Percentiles rank a stretch among this genome's conserved stretches.
These are phyloP conservation scores for Podospora australis DNA, from an alignment of 495 filamentous ascomycete genomes.

Conservation along the genomic window DNA sequence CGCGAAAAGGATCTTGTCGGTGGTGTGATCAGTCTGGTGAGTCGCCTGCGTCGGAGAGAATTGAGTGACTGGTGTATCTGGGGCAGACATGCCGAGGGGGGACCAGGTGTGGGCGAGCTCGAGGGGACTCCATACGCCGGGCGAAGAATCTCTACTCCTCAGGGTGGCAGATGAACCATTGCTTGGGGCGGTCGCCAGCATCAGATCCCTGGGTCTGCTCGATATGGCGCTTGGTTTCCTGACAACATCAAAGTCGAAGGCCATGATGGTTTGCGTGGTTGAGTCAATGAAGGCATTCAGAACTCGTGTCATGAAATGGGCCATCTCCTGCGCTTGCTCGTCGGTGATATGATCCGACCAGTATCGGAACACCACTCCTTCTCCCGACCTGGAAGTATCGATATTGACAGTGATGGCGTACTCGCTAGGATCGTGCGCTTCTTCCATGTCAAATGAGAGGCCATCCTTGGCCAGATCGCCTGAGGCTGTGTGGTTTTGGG, in stretches of 20 bases:
- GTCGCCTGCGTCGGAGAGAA: not conserved
- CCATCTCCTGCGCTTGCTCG: slow-evolving; percentile 42
- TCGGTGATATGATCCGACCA: slow-evolving; percentile 43
- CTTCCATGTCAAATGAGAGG: slow-evolving; percentile 18
- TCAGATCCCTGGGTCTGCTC: too few relatives aligned
- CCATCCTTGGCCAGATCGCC: not conserved
- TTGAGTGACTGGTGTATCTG: not conserved
- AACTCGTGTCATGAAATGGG: slow-evolving; percentile 38
- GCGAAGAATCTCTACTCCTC: not conserved
- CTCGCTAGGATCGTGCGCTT: slow-evolving; percentile 24
- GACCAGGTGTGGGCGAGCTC: too few relatives aligned
- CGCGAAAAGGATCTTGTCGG: slow-evolving; percentile 23
- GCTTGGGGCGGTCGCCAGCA: not conserved
- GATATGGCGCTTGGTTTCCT: not conserved
- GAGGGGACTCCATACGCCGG: too few relatives aligned
- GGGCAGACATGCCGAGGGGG: too few relatives aligned
- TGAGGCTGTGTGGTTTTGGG: slow-evolving; percentile 13
- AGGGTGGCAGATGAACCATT: not conserved
- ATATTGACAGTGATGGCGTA: slow-evolving; percentile 51
- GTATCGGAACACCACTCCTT: slow-evolving; percentile 49
- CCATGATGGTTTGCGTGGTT: slow-evolving; percentile 4
- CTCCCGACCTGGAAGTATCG: slow-evolving; percentile 42
- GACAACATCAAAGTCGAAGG: slow-evolving; percentile 8
- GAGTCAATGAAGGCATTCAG: slow-evolving; percentile 37
- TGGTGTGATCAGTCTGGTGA: not conserved